These are phyloP conservation scores for Chenopodium suecicum DNA, from an alignment of 148 eudicot genomes.

Conservation along the genomic window DNA sequence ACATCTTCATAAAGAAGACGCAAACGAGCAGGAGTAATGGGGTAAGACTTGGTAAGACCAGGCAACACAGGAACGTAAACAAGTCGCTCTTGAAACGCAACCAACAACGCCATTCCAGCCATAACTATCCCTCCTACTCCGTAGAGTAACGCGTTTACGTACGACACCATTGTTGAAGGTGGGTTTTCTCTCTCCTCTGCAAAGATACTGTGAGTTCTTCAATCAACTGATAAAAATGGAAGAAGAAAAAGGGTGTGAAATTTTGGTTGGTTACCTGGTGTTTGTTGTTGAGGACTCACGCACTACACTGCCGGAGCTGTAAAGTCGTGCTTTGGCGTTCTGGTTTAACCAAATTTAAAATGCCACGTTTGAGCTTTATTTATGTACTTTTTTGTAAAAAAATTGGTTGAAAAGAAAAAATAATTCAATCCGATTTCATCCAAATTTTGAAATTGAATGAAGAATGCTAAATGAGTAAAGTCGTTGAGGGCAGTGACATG, in stretches of 20 bases:
- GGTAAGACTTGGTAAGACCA: constrained; percentile 84
- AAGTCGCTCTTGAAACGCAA: constrained; percentile 81
- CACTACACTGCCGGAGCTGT: not conserved
- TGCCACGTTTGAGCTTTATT: not conserved
- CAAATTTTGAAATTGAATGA: too few species aligned
- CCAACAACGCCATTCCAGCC: constrained; percentile 78
- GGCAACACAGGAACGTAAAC: constrained; percentile 97
- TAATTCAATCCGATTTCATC: too few species aligned
- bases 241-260: too few species aligned
- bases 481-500: too few species aligned
- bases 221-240: too few species aligned
- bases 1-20: constrained; percentile 79
- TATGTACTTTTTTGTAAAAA: too few species aligned
- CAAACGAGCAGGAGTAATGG: constrained; percentile 82
- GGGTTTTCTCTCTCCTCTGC: too few species aligned
- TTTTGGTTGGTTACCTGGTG: too few species aligned
- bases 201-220: too few species aligned
- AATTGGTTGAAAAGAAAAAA: too few species aligned
- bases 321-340: not conserved
- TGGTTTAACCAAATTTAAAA: not conserved
- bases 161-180: constrained; percentile 58
- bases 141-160: constrained; percentile 54
- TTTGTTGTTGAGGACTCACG: too few species aligned
- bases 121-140: constrained; percentile 79
- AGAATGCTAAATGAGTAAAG: too few species aligned